Evolutionary conservation across 129 eudicot genomes (phyloP), one percentile per base, ranked within the genome.

Genomic region (Gnaphalium uliginosum): DNA sequence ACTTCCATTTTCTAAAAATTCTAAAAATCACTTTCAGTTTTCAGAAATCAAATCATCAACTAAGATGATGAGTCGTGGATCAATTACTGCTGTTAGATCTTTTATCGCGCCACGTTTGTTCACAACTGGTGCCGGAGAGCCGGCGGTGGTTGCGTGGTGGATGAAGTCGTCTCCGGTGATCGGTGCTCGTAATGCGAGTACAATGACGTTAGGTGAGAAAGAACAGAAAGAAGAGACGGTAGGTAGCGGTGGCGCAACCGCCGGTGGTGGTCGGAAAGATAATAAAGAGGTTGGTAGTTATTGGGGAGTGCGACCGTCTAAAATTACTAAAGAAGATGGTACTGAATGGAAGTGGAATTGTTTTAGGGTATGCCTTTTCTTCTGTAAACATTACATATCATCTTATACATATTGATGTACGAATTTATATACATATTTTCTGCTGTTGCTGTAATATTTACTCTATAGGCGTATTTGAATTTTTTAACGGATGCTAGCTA

Each of bases 301-400:
- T 27, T 94, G 99, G 99, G 99, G 99, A 1, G 86, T 94, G 29
- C 82, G 65, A 64, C 92, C 86, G 11, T 46, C 81, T 15, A 87
- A 83, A 80, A 24, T 91, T 25, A 75, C 65, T 3, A 89, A 82
- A 23, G 97, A 89, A 18, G 99, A 94, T 83, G 99, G 99, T 11
- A 65, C 97, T 0, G 84, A 83, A 53, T 94, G 99, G 99, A 86
- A 68, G 76, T 91, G 99, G 99, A 82, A 82, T 27, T 89, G 94
- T 76, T 94, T 94, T 53, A 94, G 85, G 98, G 98, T 94, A 81
- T 10, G 92, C 30, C 30, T 23, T 54, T 11, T 32, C 17, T 66
- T 50, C 17, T 50, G 2, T 0, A 2, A 11, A 22, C 8, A 5
- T 10, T 7, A 3, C 35, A 11, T 24, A 7, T 68, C 59, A 18